These are phyloP conservation scores for Sparassis latifolia DNA, from an alignment of 1,284 basidiomycete genomes.

Conservation along the genomic window DNA sequence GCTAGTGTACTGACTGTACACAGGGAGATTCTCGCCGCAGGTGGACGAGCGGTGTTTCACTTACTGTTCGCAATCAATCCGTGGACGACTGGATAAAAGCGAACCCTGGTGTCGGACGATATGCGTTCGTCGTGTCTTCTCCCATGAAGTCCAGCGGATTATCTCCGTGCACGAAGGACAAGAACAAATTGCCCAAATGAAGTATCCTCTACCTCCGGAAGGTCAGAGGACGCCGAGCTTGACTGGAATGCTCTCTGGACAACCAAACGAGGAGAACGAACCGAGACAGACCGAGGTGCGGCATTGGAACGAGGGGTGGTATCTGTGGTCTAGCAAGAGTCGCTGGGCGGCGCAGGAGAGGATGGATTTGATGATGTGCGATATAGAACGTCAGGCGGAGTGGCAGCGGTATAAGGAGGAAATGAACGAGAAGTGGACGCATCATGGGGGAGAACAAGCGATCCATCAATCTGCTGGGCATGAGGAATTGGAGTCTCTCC, in stretches of 20 bases:
- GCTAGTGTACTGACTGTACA: not conserved
- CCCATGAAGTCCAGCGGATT: constrained; percentile 61
- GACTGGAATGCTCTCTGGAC: constrained; percentile 11
- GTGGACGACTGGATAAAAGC: constrained; percentile 46
- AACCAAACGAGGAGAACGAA: constrained; percentile 7
- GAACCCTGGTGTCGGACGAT: constrained; percentile 60
- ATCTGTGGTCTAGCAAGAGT: constrained; percentile 60
- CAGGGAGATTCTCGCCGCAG: constrained; percentile 51
- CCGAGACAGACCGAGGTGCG: constrained; percentile 1
- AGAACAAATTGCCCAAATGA: constrained; percentile 31
- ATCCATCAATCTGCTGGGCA: constrained; percentile 14
- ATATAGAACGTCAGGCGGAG: constrained; percentile 43
- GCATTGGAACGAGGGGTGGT: constrained; percentile 69
- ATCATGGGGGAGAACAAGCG: constrained; percentile 10
- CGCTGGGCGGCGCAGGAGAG: constrained; percentile 49
- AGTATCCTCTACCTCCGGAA: constrained; percentile 55
- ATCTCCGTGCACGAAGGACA: constrained; percentile 28
- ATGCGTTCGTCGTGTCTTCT: constrained; percentile 67
- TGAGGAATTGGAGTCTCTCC: not conserved
- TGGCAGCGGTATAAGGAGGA: constrained; percentile 35
- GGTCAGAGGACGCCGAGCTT: constrained; percentile 38
- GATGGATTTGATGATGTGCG: constrained; percentile 49
- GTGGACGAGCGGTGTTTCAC: constrained; percentile 71
- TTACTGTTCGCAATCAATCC: constrained; percentile 60
- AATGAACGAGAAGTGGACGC: constrained; percentile 37